Base-by-base conservation (phyloP, 768 basidiomycete genomes). In the Lactarius sanguifluus region DNA sequence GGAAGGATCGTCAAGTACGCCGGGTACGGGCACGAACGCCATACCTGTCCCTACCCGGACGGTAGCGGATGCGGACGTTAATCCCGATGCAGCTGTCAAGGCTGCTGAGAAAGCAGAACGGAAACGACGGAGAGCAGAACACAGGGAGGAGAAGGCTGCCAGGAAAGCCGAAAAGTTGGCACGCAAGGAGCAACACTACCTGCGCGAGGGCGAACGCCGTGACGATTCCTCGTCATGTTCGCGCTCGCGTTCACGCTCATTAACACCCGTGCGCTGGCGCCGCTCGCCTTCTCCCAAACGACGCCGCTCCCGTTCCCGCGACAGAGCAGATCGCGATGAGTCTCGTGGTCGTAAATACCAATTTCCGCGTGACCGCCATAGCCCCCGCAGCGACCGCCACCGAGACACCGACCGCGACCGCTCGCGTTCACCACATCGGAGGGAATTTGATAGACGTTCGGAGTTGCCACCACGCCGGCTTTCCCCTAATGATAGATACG, bases 121-220 rank as follows among this genome's bases (percentile, higher is more conserved):
- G 47, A 72, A 72, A 18, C 69, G 65, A 55, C 72, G 77, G 65
- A 89, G 83, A 71, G 81, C 79, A 18, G 83, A 83, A 63, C 79
- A 80, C 63, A 89, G 84, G 73, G 87, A 85, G 71, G 84, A 84
- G 75, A 86, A 82, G 71, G 79, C 82, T n/a, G 80, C 78, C 6
- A 80, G 78, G 65, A 88, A 85, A 73, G 85, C 86, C 71, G 78
- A 79, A 70, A 65, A 75, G 74, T 68, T 77, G 75, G 41, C 78
- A 69, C 64, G 62, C 52, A 55, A 52, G 59, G 71, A 66, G 67
- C 54, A 62, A n/a, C 60, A 45, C 47, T 63, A 54, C 52, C 64
- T 64, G 5, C 66, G 68, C 62, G 64, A 56, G 45, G 58, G 30
- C 47, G 62, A 52, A 57, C 66, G 57, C 36, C 62, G 45, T 38